These are phyloP conservation scores for Cutaneotrichosporon spelunceum DNA, from an alignment of 1,284 basidiomycete genomes.

Conservation along the genomic window DNA sequence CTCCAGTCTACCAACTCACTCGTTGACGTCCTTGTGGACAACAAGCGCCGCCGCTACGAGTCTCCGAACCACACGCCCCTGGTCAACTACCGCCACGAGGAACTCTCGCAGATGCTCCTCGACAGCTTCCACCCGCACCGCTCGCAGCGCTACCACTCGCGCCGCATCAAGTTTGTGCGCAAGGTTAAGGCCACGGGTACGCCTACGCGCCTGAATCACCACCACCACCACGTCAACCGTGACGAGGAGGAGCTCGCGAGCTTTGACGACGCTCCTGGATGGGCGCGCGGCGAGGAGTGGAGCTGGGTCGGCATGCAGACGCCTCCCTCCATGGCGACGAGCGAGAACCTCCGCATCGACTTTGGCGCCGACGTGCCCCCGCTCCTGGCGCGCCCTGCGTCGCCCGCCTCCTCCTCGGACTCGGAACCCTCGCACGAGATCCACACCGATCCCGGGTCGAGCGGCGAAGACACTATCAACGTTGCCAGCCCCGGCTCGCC, in stretches of 20 bases:
- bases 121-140: slow-evolving; percentile 53
- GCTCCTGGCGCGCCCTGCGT: slow-evolving; percentile 4
- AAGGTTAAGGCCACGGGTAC: slow-evolving; percentile 51
- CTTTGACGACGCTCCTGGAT: slow-evolving; percentile 49
- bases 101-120: slow-evolving; percentile 54
- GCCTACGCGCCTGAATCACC: slow-evolving; percentile 49
- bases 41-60: slow-evolving; percentile 39
- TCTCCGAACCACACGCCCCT: slow-evolving; percentile 32
- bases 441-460: slow-evolving; percentile 13
- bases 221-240: slow-evolving; percentile 34
- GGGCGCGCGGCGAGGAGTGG: slow-evolving; percentile 49
- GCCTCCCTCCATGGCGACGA: slow-evolving; percentile 26
- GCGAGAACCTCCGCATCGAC: slow-evolving; percentile 22
- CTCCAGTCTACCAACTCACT: slow-evolving; percentile 10
- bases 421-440: slow-evolving; percentile 15
- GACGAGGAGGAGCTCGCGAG: slow-evolving; percentile 46
- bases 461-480: not conserved
- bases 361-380: slow-evolving; percentile 21
- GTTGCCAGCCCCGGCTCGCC: not conserved
- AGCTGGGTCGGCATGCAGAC: slow-evolving; percentile 35
- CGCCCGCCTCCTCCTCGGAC: slow-evolving; percentile 1
- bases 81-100: slow-evolving; percentile 49
- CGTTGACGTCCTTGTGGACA: slow-evolving; percentile 36
- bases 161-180: slow-evolving; percentile 53
- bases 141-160: slow-evolving; percentile 50